Evolutionary conservation across 2,329 filamentous ascomycete species (phyloP), one percentile per base, ranked within the genome.

Genomic region (Cordyceps javanica): DNA sequence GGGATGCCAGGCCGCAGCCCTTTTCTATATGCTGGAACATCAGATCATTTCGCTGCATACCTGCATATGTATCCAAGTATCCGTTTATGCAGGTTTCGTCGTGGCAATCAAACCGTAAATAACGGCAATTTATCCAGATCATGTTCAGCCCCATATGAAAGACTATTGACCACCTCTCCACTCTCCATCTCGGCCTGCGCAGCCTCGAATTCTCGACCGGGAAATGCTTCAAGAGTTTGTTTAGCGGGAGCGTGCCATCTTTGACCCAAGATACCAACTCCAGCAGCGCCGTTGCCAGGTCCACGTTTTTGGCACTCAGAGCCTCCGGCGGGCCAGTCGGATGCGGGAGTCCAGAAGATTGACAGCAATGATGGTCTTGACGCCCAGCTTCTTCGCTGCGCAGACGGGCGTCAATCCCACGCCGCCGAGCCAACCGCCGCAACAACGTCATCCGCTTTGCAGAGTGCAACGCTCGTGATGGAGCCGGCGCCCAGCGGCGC

Each of bases 401-500:
- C 55, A 57, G 7, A 57, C 25, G 5, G 44, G 44, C 5, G 54
- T 44, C 16, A 49, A 30, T 8, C 54, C 54, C 11, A 56, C 54
- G 16, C 54, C 54, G 6, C 54, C 54, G 4, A 56, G 54, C 54
- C 44, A 13, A 56, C 54, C 10, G 50, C 54, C 3, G 54, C 55
- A 5, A 57, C 21, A 3, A 51, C 46, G 16, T 49, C 32, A 7
- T 57, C 45, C 3, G 55, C 45, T n/a, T 26, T 4, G 45, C 55
- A 57, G 5, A 11, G 32, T 6, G 34, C 45, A 6, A 51, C 55
- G 34, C 51, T 34, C 1, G 55, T 57, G 44, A 57, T 57, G 30
- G 55, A 50, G 14, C 55, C 55, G 9, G 55, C 32, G 14, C 55
- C 55, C 8, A 56, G 32, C 34, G 54, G 54, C 13, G 54, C 54